Conservation (phyloP, 306 rosid genomes). For the Castanea sativa region DNA sequence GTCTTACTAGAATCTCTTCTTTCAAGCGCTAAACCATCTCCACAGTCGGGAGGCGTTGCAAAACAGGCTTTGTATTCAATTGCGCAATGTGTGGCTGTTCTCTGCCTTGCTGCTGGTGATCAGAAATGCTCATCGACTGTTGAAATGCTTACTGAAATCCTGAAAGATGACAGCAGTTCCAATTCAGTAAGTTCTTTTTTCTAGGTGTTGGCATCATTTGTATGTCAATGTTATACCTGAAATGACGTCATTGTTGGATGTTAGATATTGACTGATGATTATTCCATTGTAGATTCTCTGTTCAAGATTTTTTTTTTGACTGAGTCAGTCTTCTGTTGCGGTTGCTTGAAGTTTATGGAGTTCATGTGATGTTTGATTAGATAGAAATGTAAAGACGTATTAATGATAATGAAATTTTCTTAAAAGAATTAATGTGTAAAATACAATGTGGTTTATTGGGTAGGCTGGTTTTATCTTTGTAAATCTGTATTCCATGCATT, state of each 20-base stretch:
- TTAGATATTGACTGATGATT: not conserved
- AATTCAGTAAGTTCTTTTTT: conserved; percentile 58
- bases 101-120: conserved; percentile 98
- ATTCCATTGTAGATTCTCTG: not conserved
- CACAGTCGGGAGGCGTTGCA: conserved; percentile 95
- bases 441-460: not conserved
- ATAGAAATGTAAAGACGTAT: not conserved
- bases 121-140: conserved; percentile 85
- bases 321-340: not conserved
- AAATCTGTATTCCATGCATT: not conserved
- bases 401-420: not conserved
- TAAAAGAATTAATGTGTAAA: not conserved
- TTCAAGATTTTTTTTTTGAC: not conserved
- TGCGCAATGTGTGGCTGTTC: conserved; percentile 95
- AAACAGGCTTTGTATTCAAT: conserved; percentile 95
- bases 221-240: not conserved
- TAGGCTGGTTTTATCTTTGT: not conserved
- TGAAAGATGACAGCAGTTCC: conserved; percentile 70
- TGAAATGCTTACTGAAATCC: conserved; percentile 88
- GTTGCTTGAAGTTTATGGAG: not conserved
- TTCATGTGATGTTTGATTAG: not conserved
- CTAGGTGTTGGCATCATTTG: not conserved
- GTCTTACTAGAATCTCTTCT: conserved; percentile 86
- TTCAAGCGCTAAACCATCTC: conserved; percentile 89
- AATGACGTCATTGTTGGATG: not conserved